These are phyloP conservation scores for Stevia rebaudiana DNA, from an alignment of 140 eudicot species.

Conservation along the genomic window DNA sequence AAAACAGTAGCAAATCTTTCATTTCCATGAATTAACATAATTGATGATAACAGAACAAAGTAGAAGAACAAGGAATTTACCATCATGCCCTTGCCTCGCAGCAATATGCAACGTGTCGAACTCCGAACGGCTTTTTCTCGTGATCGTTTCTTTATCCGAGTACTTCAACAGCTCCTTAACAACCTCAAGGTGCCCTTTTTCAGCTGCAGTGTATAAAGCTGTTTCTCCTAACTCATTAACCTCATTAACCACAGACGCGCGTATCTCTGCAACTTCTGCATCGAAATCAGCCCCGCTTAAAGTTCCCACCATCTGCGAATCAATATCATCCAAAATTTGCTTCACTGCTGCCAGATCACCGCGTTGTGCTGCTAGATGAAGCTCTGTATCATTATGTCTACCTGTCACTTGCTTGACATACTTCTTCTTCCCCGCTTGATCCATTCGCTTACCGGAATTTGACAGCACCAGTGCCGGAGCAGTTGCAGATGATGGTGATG, in stretches of 20 bases:
- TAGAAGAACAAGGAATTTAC: constrained; percentile 25
- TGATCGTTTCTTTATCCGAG: constrained; percentile 42
- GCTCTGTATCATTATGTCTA: constrained; percentile 78
- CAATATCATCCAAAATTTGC: constrained; percentile 61
- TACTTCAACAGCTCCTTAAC: constrained; percentile 68
- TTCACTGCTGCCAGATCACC: constrained; percentile 71
- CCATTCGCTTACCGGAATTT: constrained; percentile 74
- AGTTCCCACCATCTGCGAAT: constrained; percentile 58
- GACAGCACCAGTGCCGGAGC: constrained; percentile 82
- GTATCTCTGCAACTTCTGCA: constrained; percentile 70
- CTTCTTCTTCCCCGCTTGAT: constrained; percentile 83
- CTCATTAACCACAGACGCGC: constrained; percentile 71
- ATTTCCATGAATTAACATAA: neutral
- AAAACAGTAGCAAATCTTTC: neutral
- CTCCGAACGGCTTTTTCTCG: constrained; percentile 51
- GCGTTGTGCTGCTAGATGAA: constrained; percentile 72
- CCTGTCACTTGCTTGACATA: constrained; percentile 91
- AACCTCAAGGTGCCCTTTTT: constrained; percentile 62
- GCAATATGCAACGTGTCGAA: constrained; percentile 77
- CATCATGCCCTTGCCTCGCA: constrained; percentile 72
- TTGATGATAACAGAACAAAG: neutral
- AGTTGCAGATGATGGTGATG: constrained; percentile 71
- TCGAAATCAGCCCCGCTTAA: constrained; percentile 73
- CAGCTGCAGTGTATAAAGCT: constrained; percentile 62
- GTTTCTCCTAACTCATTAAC: constrained; percentile 83